A percentile compares a stretch with the other conserved stretches of the same genome.
Conservation (phyloP, 257 asterid genomes). For the Misopates orontium region DNA sequence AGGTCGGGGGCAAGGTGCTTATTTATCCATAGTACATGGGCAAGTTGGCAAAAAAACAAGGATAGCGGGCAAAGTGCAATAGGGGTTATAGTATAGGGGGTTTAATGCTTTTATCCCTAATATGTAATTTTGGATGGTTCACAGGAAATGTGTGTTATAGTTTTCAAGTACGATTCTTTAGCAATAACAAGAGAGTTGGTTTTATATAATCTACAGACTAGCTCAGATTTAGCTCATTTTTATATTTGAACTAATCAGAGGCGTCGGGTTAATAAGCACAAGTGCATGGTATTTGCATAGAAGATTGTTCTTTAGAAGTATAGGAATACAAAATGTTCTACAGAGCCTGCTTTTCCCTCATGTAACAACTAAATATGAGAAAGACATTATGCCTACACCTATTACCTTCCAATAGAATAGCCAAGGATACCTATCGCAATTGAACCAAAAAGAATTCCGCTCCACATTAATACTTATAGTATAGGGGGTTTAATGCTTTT, state of each 20-base stretch:
- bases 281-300: background rate
- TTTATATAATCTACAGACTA: background rate
- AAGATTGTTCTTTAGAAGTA: background rate
- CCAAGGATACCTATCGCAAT: constrained; percentile 73
- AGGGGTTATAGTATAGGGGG: too few species aligned
- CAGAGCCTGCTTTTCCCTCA: background rate
- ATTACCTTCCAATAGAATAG: constrained; percentile 77
- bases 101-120: too few species aligned
- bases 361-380: constrained; percentile 4
- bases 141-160: background rate
- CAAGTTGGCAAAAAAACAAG: too few species aligned
- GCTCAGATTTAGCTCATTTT: background rate
- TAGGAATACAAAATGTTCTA: constrained; percentile 1
- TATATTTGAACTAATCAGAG: background rate
- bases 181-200: background rate
- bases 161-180: background rate
- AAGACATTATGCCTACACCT: constrained; percentile 1
- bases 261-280: background rate
- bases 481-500: too few species aligned
- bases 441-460: constrained; percentile 74
- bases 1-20: too few species aligned
- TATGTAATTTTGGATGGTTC: background rate
- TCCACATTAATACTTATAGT: constrained; percentile 65
- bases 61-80: too few species aligned
- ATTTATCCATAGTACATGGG: too few species aligned